phyloP scores from a whole-genome alignment of 2,329 filamentous ascomycete genomes.

The Ophiostoma triangulosporum region DNA sequence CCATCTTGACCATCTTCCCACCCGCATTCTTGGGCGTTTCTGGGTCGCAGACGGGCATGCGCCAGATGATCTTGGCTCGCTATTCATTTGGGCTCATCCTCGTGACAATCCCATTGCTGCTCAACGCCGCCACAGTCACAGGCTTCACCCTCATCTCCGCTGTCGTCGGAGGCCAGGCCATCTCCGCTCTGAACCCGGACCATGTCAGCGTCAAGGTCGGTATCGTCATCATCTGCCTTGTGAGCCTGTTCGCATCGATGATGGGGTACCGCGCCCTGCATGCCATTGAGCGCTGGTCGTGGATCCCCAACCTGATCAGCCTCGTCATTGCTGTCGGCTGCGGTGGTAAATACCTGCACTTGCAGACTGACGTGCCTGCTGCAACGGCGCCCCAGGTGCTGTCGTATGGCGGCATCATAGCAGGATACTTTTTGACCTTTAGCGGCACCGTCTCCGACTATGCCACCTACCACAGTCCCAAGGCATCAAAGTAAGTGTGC shows the following conservation, averaged over 20 bases:
- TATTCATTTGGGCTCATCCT: slow-evolving; percentile 45
- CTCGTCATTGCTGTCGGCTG: slow-evolving; percentile 39
- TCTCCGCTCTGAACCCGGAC: slow-evolving; percentile 32
- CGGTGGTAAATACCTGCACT: slow-evolving; percentile 33
- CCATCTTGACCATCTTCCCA: slow-evolving; percentile 36
- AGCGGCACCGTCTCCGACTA: slow-evolving; percentile 43
- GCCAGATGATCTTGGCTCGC: slow-evolving; percentile 47
- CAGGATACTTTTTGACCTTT: slow-evolving; percentile 41
- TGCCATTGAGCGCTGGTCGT: slow-evolving; percentile 40
- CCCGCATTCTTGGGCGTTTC: slow-evolving; percentile 42
- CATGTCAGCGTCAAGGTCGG: slow-evolving; percentile 38
- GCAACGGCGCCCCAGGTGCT: slow-evolving; percentile 26
- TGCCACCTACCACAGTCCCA: slow-evolving; percentile 39
- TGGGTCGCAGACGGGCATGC: slow-evolving; percentile 42
- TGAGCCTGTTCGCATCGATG: slow-evolving; percentile 40
- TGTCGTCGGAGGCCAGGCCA: slow-evolving; percentile 40
- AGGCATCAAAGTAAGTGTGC: slow-evolving; percentile 24
- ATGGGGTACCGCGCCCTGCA: slow-evolving; percentile 42
- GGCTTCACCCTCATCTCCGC: slow-evolving; percentile 44
- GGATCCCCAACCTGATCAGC: slow-evolving; percentile 40
- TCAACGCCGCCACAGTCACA: slow-evolving; percentile 43
- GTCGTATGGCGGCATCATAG: slow-evolving; percentile 33
- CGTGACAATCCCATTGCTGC: slow-evolving; percentile 34
- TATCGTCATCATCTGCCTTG: slow-evolving; percentile 40
- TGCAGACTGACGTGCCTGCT: slow-evolving; percentile 29